phyloP scores from a whole-genome alignment of 1,284 basidiomycete species.

The Boletellus deceptivus region DNA sequence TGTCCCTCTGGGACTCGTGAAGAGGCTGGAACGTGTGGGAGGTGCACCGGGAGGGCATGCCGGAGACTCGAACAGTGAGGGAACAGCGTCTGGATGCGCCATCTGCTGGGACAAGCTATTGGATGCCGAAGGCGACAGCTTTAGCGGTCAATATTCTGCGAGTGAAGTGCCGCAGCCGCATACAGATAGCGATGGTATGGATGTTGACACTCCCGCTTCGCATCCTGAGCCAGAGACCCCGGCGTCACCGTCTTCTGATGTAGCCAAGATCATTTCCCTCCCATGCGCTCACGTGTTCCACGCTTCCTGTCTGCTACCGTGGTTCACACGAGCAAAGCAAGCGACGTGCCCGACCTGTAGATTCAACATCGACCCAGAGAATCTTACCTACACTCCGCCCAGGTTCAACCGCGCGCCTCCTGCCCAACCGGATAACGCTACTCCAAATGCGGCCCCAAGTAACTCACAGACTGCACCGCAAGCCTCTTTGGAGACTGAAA shows the following conservation, averaged over 20 bases:
- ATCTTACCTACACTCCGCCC: conserved; percentile 50
- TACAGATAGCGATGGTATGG: conserved; percentile 14
- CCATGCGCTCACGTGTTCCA: conserved; percentile 81
- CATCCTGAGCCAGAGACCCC: conserved; percentile 6
- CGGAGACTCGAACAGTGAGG: conserved; percentile 39
- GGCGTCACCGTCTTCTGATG: conserved; percentile 11
- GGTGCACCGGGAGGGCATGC: conserved; percentile 39
- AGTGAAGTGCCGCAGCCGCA: conserved; percentile 7
- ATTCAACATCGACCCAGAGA: conserved; percentile 77
- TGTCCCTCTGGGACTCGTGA: conserved; percentile 64
- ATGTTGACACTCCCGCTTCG: conserved; percentile 17
- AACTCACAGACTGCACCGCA: conserved; percentile 4
- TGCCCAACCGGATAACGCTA: conserved; percentile 7
- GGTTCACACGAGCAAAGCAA: conserved; percentile 72
- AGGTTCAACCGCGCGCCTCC: conserved; percentile 17
- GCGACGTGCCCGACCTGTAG: conserved; percentile 80
- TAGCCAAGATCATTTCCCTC: conserved; percentile 49
- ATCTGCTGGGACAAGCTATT: conserved; percentile 72
- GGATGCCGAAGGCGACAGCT: conserved; percentile 47
- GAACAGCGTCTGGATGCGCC: conserved; percentile 51
- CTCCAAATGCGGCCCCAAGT: conserved; percentile 6
- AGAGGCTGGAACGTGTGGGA: conserved; percentile 59
- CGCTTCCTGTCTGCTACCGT: conserved; percentile 69
- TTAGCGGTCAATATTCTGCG: conserved; percentile 27
- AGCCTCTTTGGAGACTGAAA: conserved; percentile 3